Percentiles rank a stretch among this genome's conserved stretches.
Conservation (phyloP, 257 asterid species). For the Nicotiana knightiana region DNA sequence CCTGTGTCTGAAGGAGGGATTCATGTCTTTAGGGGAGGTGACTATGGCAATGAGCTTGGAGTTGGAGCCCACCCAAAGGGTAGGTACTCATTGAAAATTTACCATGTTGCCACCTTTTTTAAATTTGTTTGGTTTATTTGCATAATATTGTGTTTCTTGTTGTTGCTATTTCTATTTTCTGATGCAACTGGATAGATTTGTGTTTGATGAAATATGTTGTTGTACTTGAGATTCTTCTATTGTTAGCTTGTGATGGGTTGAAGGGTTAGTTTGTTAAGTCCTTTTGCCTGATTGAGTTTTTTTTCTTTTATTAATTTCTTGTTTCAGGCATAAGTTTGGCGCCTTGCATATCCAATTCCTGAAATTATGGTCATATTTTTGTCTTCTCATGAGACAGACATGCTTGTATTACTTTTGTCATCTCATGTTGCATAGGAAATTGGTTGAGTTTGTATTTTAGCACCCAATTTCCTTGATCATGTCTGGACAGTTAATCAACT, state of each 20-base stretch:
- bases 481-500: not conserved
- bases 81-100: conserved; percentile 9
- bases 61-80: conserved; percentile 92
- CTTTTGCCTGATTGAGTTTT: conserved; percentile 14
- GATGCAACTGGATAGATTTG: conserved; percentile 28
- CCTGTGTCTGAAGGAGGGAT: conserved; percentile 97
- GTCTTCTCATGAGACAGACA: conserved; percentile 41
- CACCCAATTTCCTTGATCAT: not conserved
- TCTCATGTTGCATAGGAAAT: conserved; percentile 2
- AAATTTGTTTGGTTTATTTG: not conserved
- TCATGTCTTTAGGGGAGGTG: conserved; percentile 90
- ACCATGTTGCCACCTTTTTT: not conserved
- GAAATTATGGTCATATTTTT: conserved; percentile 32
- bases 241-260: conserved; percentile 18
- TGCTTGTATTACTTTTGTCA: not conserved
- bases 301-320: conserved; percentile 25
- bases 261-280: conserved; percentile 21
- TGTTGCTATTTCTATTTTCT: conserved; percentile 20
- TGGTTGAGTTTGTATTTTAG: not conserved
- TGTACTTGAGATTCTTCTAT: conserved; percentile 15
- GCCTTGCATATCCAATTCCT: conserved; percentile 22
- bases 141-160: conserved; percentile 3
- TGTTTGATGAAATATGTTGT: conserved; percentile 19
- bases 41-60: conserved; percentile 50
- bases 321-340: conserved; percentile 18